A percentile compares a stretch with the other conserved stretches of the same genome.
phyloP scores from a whole-genome alignment of 108 stramenopile species.

The Cyclotella baltica region DNA sequence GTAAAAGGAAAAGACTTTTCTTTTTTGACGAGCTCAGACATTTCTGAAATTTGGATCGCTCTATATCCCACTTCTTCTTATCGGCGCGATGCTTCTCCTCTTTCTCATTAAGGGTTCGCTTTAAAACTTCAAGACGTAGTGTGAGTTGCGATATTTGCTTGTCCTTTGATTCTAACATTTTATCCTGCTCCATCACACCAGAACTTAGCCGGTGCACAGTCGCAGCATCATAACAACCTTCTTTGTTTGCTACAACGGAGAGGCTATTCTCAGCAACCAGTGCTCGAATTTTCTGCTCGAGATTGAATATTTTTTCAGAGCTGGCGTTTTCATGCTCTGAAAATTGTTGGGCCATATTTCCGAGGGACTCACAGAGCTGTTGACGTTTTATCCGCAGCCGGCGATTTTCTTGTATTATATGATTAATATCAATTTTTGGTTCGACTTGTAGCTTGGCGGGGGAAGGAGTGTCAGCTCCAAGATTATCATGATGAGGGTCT shows the following conservation, averaged over 20 bases:
- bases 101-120: slow-evolving; percentile 11
- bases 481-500: too few species aligned
- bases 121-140: slow-evolving; percentile 26
- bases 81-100: background rate
- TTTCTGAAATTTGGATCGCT: slow-evolving; percentile 3
- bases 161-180: slow-evolving; percentile 26
- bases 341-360: slow-evolving; percentile 24
- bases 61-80: slow-evolving; percentile 30
- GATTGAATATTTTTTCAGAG: slow-evolving; percentile 25
- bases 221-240: slow-evolving; percentile 9
- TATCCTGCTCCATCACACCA: slow-evolving; percentile 24
- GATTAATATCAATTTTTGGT: background rate
- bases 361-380: slow-evolving; percentile 23
- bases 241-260: background rate
- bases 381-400: slow-evolving; percentile 28
- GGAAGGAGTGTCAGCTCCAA: background rate
- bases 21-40: background rate
- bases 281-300: slow-evolving; percentile 32
- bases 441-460: background rate
- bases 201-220: slow-evolving; percentile 29
- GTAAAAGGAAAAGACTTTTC: background rate
- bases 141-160: slow-evolving; percentile 31
- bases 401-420: slow-evolving; percentile 17
- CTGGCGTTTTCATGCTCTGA: slow-evolving; percentile 17
- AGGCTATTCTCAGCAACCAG: slow-evolving; percentile 1